Percentiles rank a stretch among this genome's conserved stretches.
phyloP scores from a whole-genome alignment of 2,329 filamentous ascomycete species.

The Ilyonectria sp. region DNA sequence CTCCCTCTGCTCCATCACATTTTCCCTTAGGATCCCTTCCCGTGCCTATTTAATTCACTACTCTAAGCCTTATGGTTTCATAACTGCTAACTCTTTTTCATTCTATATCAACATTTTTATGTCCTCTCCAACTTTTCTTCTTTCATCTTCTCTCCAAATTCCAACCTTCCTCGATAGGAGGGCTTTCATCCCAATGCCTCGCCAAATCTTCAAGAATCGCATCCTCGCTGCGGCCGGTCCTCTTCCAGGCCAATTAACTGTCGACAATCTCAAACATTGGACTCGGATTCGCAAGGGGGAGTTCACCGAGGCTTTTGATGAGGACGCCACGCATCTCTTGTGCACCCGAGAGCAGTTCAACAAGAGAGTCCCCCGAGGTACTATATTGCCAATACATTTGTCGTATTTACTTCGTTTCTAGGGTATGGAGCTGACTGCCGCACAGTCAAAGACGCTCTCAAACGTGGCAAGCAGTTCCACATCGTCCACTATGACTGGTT shows the following conservation, averaged over 20 bases:
- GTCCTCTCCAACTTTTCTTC: not conserved
- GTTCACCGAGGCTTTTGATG: slow-evolving; percentile 66
- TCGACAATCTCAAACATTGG: slow-evolving; percentile 76
- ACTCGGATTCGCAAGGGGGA: slow-evolving; percentile 73
- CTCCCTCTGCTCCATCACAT: not conserved
- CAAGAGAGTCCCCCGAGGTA: slow-evolving; percentile 56
- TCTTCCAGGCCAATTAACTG: slow-evolving; percentile 64
- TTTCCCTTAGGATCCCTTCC: not conserved
- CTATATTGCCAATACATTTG: not conserved
- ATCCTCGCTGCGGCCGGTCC: slow-evolving; percentile 72
- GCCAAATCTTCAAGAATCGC: slow-evolving; percentile 65
- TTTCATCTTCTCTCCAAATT: not conserved
- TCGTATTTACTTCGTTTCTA: not conserved
- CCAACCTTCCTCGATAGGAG: not conserved
- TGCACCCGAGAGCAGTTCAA: slow-evolving; percentile 75
- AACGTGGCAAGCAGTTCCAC: slow-evolving; percentile 52
- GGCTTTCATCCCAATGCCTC: slow-evolving; percentile 45
- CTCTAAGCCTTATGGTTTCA: not conserved
- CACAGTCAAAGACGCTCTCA: slow-evolving; percentile 57
- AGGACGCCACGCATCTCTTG: slow-evolving; percentile 80
- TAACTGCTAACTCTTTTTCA: not conserved
- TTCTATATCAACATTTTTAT: not conserved
- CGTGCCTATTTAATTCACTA: not conserved
- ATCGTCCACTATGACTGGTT: slow-evolving; percentile 69
- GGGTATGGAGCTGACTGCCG: slow-evolving; percentile 1